Conservation (phyloP, 2,329 filamentous ascomycete species). For the Aspergillus pseudotamarii region DNA sequence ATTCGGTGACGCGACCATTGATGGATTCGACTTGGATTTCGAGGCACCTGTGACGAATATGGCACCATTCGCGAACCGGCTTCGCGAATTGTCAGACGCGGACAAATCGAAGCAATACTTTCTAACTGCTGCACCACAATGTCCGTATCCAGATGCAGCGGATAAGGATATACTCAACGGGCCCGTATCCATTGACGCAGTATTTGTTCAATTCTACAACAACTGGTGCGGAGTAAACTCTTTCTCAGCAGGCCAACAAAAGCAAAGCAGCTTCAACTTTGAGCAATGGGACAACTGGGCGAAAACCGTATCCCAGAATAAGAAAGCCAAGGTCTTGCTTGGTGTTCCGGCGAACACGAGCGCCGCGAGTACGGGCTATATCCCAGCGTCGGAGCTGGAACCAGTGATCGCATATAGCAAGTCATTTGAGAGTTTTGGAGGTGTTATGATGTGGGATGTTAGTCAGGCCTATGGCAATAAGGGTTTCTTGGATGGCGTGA, state of each 20-base stretch:
- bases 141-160: slow-evolving; percentile 65
- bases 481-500: slow-evolving; percentile 57
- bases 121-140: slow-evolving; percentile 70
- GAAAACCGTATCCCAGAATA: slow-evolving; percentile 58
- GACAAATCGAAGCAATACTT: slow-evolving; percentile 57
- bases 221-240: slow-evolving; percentile 65
- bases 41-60: slow-evolving; percentile 64
- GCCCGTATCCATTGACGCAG: slow-evolving; percentile 59
- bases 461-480: slow-evolving; percentile 61
- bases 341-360: slow-evolving; percentile 61
- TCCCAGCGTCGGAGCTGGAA: slow-evolving; percentile 49
- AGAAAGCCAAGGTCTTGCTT: slow-evolving; percentile 62
- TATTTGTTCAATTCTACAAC: slow-evolving; percentile 71
- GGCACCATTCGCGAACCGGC: slow-evolving; percentile 60
- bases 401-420: slow-evolving; percentile 58
- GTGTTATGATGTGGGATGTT: slow-evolving; percentile 72
- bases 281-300: slow-evolving; percentile 69
- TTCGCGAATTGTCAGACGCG: slow-evolving; percentile 59
- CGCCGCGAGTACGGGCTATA: slow-evolving; percentile 61
- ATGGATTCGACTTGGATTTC: slow-evolving; percentile 79
- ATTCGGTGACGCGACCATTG: slow-evolving; percentile 66
- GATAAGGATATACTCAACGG: slow-evolving; percentile 60
- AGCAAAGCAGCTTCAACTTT: slow-evolving; percentile 63
- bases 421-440: slow-evolving; percentile 63
- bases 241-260: slow-evolving; percentile 49